phyloP scores from a whole-genome alignment of 176 grass and related monocot species.

The Oryza meridionalis region DNA sequence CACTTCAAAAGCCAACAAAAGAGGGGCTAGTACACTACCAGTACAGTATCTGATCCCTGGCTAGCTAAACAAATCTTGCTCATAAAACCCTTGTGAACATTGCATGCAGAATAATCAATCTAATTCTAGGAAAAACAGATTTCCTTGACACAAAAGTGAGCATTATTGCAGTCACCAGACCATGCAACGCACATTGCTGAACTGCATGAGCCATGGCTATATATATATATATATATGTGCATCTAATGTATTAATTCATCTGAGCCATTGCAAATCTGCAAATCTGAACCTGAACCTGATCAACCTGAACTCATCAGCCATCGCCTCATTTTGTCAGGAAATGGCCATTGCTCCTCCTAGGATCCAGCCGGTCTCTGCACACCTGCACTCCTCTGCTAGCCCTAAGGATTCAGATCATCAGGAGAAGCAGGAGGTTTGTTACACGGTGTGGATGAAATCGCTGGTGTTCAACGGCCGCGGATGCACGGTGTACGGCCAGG shows the following conservation, averaged over 20 bases:
- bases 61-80: slow-evolving; percentile 5
- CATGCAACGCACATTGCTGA: neutral
- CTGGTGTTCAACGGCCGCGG: slow-evolving; percentile 66
- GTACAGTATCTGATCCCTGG: slow-evolving; percentile 39
- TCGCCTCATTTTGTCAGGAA: neutral
- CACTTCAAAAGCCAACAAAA: neutral
- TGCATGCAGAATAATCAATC: slow-evolving; percentile 8
- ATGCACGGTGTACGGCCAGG: slow-evolving; percentile 70
- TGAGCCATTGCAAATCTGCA: neutral
- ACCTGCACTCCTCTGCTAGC: neutral
- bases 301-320: neutral
- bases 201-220: neutral
- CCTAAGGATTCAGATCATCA: neutral
- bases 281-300: neutral
- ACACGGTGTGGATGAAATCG: slow-evolving; percentile 86
- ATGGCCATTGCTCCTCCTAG: slow-evolving; percentile 23
- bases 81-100: slow-evolving; percentile 37
- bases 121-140: neutral
- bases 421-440: slow-evolving; percentile 36
- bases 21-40: neutral
- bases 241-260: slow-evolving; percentile 19
- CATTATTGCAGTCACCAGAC: neutral
- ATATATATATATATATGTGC: neutral
- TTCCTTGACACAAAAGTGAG: neutral
- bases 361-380: slow-evolving; percentile 38